Percentiles rank a stretch among this genome's conserved stretches.
Evolutionary conservation across 1,284 basidiomycete genomes (phyloP).

Genomic region (Trametes pubescens): DNA sequence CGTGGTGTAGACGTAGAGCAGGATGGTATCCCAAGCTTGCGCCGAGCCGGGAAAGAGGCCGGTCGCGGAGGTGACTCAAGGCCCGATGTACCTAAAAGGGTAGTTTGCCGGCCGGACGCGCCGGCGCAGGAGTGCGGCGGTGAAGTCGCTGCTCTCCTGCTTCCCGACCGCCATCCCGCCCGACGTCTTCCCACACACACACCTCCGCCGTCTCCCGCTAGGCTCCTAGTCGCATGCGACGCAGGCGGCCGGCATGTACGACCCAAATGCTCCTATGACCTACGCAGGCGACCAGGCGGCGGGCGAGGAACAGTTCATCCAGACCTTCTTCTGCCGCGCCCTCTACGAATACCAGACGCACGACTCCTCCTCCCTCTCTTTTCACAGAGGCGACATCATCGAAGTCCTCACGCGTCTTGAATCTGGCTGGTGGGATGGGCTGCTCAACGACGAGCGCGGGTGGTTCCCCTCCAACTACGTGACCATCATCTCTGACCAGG

Average conservation of each 20-base stretch:
- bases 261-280: constrained; percentile 29
- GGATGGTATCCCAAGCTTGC: too few relatives aligned
- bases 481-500: constrained; percentile 78
- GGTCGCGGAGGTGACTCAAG: too few relatives aligned
- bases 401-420: constrained; percentile 93
- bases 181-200: background rate
- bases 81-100: background rate
- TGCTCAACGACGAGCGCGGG: constrained; percentile 88
- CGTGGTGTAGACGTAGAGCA: too few relatives aligned
- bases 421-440: constrained; percentile 99
- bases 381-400: constrained; percentile 88
- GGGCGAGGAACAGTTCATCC: constrained; percentile 64
- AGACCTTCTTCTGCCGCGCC: constrained; percentile 88
- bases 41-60: too few relatives aligned
- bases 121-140: background rate
- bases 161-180: background rate
- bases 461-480: constrained; percentile 99
- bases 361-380: constrained; percentile 90
- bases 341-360: constrained; percentile 93
- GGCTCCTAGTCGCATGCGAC: constrained; percentile 30
- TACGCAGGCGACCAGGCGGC: constrained; percentile 27
- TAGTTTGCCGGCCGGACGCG: background rate
- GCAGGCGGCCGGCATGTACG: constrained; percentile 33
- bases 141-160: background rate
- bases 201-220: background rate